Conservation (phyloP, 768 basidiomycete genomes). For the Panaeolus cyanescens region DNA sequence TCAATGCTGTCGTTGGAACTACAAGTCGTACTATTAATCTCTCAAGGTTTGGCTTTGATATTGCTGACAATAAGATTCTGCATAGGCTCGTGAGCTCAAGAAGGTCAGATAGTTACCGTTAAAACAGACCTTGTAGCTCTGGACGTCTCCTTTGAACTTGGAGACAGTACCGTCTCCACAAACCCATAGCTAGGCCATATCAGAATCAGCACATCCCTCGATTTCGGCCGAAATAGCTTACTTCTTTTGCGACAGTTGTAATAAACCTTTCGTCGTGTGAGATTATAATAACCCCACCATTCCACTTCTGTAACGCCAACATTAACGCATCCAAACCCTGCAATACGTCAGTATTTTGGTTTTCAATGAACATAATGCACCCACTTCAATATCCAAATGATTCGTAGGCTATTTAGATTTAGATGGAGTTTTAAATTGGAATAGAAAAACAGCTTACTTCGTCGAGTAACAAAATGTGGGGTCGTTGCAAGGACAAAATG, state of each 20-base stretch:
- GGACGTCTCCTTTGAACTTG: slow-evolving; percentile 89
- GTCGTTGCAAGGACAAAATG: slow-evolving; percentile 79
- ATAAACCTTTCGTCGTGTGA: slow-evolving; percentile 97
- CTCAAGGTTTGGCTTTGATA: slow-evolving; percentile 59
- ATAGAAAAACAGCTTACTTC: slow-evolving; percentile 60
- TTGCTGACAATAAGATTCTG: slow-evolving; percentile 78
- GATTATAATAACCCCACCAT: slow-evolving; percentile 90
- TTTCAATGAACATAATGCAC: neutral
- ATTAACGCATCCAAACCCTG: slow-evolving; percentile 96
- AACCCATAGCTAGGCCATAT: slow-evolving; percentile 77
- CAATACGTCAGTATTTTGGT: slow-evolving; percentile 9
- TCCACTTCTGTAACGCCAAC: slow-evolving; percentile 77
- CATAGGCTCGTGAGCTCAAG: slow-evolving; percentile 5
- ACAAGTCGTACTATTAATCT: neutral
- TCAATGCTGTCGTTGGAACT: no score
- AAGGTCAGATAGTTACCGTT: no score
- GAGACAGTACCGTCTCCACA: slow-evolving; percentile 81
- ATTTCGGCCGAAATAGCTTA: slow-evolving; percentile 27
- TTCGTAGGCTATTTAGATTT: slow-evolving; percentile 73
- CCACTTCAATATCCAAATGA: slow-evolving; percentile 89
- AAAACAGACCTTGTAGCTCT: slow-evolving; percentile 78
- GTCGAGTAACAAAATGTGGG: slow-evolving; percentile 92
- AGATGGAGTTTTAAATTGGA: slow-evolving; percentile 6
- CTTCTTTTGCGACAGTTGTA: slow-evolving; percentile 85
- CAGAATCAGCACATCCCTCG: neutral